Evolutionary conservation across 148 eudicot species (phyloP), one percentile per base, ranked within the genome.

Genomic region (Cornus controversa): DNA sequence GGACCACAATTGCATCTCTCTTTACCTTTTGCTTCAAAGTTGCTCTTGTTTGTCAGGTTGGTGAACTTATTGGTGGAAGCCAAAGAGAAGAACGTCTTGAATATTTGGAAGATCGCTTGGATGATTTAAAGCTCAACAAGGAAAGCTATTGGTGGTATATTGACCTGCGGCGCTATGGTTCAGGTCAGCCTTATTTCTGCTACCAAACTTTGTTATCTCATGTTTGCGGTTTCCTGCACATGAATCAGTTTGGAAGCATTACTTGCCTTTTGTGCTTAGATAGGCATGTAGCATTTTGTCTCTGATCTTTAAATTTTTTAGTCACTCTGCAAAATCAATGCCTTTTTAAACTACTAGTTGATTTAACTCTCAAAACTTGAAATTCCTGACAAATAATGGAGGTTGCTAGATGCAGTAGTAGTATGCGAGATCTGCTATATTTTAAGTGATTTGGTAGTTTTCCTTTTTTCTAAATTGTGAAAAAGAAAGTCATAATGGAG

Each of bases 61-160:
- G 99, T 25, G 99, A 96, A 82, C 97, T 96, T 67, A 93, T 96
- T 75, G 99, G 99, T 85, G 99, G 99, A 84, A 96, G 99, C 86
- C 98, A 96, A 87, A 93, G 99, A 86, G 99, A 96, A 89, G 99
- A 96, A 79, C 95, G 99, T 25, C 93, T 96, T 71, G 93, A 90
- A 8, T 79, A 79, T 79, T 86, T 96, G 47, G 98, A 96, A 85
- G 77, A 84, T 25, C 92, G 99, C 14, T 83, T 96, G 69, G 98
- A 92, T 74, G 90, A 90, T 40, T 71, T 92, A 73, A 92, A 96
- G 72, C 98, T 96, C 68, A 83, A 85, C 47, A 93, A 86, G 76
- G 98, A 96, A 78, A 96, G 91, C 78, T 96, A 81, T 84, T 96
- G 99, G 99, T 96, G 99, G 99, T 96, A 96, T 80, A 93, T 93